These are phyloP conservation scores for Vanrija pseudolonga DNA, from an alignment of 1,284 basidiomycete genomes.

Conservation along the genomic window DNA sequence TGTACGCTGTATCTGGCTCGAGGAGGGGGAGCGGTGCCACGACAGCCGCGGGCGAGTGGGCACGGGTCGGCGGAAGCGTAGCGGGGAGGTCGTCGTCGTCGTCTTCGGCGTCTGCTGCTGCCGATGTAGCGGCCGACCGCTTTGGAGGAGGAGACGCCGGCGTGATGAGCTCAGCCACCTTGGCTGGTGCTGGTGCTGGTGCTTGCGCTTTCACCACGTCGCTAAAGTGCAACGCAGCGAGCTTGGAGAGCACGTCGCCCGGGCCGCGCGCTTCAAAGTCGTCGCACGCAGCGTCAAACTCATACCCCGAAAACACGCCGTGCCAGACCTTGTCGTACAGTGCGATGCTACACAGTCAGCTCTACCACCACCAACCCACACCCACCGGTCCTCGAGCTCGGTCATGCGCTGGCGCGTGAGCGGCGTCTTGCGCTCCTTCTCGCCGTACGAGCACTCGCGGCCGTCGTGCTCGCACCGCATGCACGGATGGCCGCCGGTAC, in stretches of 20 bases:
- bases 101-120: neutral
- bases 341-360: neutral
- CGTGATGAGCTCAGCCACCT: neutral
- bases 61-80: too few species aligned
- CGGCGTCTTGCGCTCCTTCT: slow-evolving; percentile 7
- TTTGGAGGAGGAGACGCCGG: neutral
- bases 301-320: neutral
- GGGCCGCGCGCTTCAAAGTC: neutral
- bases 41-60: too few species aligned
- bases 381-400: slow-evolving; percentile 23
- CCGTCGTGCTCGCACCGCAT: slow-evolving; percentile 11
- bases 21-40: neutral
- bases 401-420: slow-evolving; percentile 24
- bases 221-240: neutral
- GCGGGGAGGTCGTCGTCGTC: too few species aligned
- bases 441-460: slow-evolving; percentile 11
- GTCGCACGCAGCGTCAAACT: neutral
- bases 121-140: neutral
- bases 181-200: neutral
- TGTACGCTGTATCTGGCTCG: neutral
- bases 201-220: too few species aligned
- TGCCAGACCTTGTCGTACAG: too few species aligned
- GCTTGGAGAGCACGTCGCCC: neutral
- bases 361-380: neutral
- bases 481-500: too few species aligned